A percentile compares a stretch with the other conserved stretches of the same genome.
These are phyloP conservation scores for Malus asiatica DNA, from an alignment of 306 rosid genomes.

Conservation along the genomic window DNA sequence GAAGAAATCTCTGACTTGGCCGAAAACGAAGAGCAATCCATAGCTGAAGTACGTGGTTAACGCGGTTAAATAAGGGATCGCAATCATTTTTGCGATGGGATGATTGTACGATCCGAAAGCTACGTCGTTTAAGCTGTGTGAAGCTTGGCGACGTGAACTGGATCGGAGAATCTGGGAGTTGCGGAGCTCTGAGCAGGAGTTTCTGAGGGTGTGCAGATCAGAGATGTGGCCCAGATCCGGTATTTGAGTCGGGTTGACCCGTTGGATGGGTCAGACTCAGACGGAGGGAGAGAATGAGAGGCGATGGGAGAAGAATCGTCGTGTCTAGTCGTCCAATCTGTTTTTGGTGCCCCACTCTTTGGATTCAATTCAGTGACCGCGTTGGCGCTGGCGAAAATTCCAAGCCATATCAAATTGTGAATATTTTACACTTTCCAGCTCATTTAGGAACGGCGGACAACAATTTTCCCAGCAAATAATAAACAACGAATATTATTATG, in stretches of 20 bases:
- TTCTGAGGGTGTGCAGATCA: not conserved
- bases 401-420: not conserved
- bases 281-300: not conserved
- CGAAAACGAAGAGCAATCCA: conserved; percentile 77
- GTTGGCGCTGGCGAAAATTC: not conserved
- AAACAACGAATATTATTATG: not conserved
- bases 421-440: not conserved
- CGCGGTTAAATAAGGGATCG: conserved; percentile 86
- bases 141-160: not conserved
- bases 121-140: not conserved
- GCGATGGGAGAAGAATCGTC: not conserved
- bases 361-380: not conserved
- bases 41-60: conserved; percentile 89
- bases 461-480: not conserved
- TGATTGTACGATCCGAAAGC: not conserved
- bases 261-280: not conserved
- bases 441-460: not conserved
- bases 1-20: conserved; percentile 81
- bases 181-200: not conserved
- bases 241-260: not conserved
- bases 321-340: not conserved
- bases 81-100: conserved; percentile 26
- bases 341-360: not conserved
- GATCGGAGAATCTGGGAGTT: not conserved
- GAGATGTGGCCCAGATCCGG: not conserved